Conservation (phyloP, 2,329 filamentous ascomycete genomes). For the Dryadomyces quercivorus region DNA sequence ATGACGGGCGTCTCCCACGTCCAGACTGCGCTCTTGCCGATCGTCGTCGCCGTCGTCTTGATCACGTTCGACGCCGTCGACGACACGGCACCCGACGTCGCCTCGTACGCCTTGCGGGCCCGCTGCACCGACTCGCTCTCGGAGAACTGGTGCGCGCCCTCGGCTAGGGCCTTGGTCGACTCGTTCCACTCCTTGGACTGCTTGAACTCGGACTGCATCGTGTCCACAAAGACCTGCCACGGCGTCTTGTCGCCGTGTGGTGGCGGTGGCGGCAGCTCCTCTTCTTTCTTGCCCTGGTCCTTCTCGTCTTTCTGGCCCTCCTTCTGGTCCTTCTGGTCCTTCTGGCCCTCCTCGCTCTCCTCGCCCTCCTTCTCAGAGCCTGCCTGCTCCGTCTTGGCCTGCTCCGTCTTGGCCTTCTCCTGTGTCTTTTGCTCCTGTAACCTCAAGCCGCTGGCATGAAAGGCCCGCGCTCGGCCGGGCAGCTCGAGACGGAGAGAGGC, state of each 20-base stretch:
- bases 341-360: constrained; percentile 15
- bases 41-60: constrained; percentile 72
- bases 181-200: constrained; percentile 99
- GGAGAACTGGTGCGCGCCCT: constrained; percentile 78
- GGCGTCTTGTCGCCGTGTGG: constrained; percentile 96
- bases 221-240: constrained; percentile 98
- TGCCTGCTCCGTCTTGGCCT: constrained; percentile 6
- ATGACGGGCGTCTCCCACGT: constrained; percentile 94
- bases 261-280: constrained; percentile 72
- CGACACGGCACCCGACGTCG: constrained; percentile 72
- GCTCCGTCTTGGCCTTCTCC: constrained; percentile 20
- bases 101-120: constrained; percentile 76
- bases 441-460: constrained; percentile 19
- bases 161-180: constrained; percentile 86
- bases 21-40: constrained; percentile 87
- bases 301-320: constrained; percentile 33
- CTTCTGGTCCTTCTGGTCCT: constrained; percentile 25
- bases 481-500: constrained; percentile 23
- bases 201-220: constrained; percentile 87
- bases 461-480: constrained; percentile 20
- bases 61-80: constrained; percentile 68
- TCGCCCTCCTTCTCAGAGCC: constrained; percentile 24
- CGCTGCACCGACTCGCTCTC: constrained; percentile 85
- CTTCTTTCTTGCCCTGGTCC: constrained; percentile 43
- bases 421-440: constrained; percentile 16